Base-by-base conservation (phyloP, 2,329 filamentous ascomycete genomes). In the Elsinoe fawcettii region DNA sequence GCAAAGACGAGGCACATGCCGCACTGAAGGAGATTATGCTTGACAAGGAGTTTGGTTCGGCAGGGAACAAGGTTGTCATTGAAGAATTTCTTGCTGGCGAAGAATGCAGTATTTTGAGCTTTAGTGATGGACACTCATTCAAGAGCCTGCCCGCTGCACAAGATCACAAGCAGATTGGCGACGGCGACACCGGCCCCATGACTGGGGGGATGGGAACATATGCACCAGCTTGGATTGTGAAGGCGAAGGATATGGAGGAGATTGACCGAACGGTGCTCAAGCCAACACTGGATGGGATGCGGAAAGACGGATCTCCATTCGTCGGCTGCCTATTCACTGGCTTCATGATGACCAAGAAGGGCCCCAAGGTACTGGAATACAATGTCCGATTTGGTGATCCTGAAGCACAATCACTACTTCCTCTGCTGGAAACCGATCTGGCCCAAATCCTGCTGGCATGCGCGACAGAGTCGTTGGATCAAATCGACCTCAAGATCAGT, bases 201-300 rank as follows among this genome's bases (percentile, higher is more conserved):
- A 97, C 93, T 1, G 93, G 92, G 59, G 93, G 93, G 39, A 97
- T 97, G 93, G 93, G 93, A 54, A 96, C 90, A 69, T 97, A 97
- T 72, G 90, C 91, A 14, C 95, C 91, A 1, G 87, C 77, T 9
- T 69, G 66, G 1, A 64, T 70, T 23, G 75, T 76, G 14, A 75
- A 72, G 0, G 63, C 65, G 54, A 82, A 86, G 60, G 77, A 95
- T n/a, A 80, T 93, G 16, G 85, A 85, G 16, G 79, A 84, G 60
- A 84, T 99, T 60, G 86, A 96, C 68, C 78, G 79, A 57, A 87
- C 87, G 32, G 86, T 96, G 56, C 80, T 97, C n/a, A 83, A 90
- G 70, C 91, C 92, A 5, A 96, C 91, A 2, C 83, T 97, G 60
- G 82, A 89, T 59, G 91, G 90, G 58, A 92, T 97, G 89, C 81